phyloP scores from a whole-genome alignment of 148 eudicot genomes.

The Tetragonia tetragonoides region DNA sequence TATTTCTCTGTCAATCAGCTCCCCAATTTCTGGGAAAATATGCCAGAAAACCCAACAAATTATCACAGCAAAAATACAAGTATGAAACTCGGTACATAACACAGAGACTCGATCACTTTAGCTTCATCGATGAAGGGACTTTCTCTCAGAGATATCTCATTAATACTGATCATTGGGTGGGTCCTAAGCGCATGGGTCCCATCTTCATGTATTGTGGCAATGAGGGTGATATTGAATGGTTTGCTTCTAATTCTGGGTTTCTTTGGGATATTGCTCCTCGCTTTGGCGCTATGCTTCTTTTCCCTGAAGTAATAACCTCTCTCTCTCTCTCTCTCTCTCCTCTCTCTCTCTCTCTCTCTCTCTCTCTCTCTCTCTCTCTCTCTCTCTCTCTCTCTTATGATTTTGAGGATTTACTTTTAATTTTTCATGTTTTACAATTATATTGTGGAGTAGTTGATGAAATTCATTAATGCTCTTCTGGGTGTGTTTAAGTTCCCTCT shows the following conservation, averaged over 20 bases:
- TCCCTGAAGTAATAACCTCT: slow-evolving; percentile 59
- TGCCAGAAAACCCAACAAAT: slow-evolving; percentile 27
- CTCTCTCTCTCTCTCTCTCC: neutral
- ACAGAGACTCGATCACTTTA: slow-evolving; percentile 74
- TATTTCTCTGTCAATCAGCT: slow-evolving; percentile 15
- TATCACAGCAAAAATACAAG: slow-evolving; percentile 27
- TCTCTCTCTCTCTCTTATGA: neutral
- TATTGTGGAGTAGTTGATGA: no score
- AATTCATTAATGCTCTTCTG: no score
- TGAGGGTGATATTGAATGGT: slow-evolving; percentile 89
- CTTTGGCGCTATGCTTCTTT: slow-evolving; percentile 73
- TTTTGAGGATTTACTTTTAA: no score
- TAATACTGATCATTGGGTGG: slow-evolving; percentile 61
- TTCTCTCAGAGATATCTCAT: slow-evolving; percentile 62
- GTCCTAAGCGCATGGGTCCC: slow-evolving; percentile 51
- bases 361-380: neutral
- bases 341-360: neutral
- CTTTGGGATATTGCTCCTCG: slow-evolving; percentile 82
- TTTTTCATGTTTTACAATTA: no score
- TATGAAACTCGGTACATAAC: slow-evolving; percentile 61
- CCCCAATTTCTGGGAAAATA: slow-evolving; percentile 48
- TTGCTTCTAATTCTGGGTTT: slow-evolving; percentile 74
- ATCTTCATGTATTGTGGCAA: slow-evolving; percentile 87
- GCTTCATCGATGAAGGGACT: slow-evolving; percentile 51
- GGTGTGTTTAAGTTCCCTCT: no score